Evolutionary conservation across 1,284 basidiomycete species (phyloP).

Genomic region (Erythrobasidium hasegawianum): DNA sequence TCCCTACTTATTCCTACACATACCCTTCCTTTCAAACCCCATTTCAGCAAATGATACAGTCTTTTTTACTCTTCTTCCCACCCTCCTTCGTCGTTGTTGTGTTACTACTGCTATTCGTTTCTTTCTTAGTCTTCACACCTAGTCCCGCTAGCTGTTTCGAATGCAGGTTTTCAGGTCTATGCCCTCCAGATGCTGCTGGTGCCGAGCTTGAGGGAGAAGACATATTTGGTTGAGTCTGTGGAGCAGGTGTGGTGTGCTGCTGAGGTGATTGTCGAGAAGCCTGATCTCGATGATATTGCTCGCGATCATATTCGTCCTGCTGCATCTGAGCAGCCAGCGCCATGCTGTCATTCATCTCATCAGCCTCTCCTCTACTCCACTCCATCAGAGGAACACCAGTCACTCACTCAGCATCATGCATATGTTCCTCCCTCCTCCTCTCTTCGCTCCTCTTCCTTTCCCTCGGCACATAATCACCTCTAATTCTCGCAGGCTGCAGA

Average conservation of each 20-base stretch:
- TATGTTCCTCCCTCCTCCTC: background rate
- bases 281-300: conserved; percentile 15
- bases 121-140: conserved; percentile 2
- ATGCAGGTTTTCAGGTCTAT: background rate
- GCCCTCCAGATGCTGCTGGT: background rate
- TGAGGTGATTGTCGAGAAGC: background rate
- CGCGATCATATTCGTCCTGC: conserved; percentile 38
- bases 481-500: conserved; percentile 60
- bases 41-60: conserved; percentile 31
- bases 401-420: conserved; percentile 33
- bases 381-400: no score
- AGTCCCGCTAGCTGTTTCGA: conserved; percentile 7
- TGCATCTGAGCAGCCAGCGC: conserved; percentile 37
- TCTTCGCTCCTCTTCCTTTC: background rate
- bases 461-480: conserved; percentile 15
- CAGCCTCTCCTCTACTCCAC: no score
- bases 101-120: background rate
- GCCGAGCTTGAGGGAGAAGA: background rate
- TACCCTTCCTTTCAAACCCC: no score
- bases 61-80: conserved; percentile 28
- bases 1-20: no score
- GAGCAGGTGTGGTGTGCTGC: background rate
- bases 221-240: background rate
- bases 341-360: no score
- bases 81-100: conserved; percentile 7